Base-by-base conservation (phyloP, 495 filamentous ascomycete genomes). In the Aspergillus indologenus region DNA sequence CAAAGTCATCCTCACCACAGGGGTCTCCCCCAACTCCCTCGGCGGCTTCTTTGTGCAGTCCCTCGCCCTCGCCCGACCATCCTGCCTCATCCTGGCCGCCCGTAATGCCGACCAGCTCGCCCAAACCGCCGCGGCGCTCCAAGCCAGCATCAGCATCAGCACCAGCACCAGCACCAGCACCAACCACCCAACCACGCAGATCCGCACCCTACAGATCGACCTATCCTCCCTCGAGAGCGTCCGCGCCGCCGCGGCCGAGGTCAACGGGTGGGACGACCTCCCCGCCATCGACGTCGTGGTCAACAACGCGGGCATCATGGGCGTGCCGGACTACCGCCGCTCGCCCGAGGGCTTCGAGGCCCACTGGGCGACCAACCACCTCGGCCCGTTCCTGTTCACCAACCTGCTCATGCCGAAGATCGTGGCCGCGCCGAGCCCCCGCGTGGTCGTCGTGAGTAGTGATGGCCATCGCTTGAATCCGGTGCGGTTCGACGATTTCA, bases 261-360 rank as follows among this genome's bases (percentile, higher is more conserved):
- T 89, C 61, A 73, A 76, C 17, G 57, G 68, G 18, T 77, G 59
- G 34, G 20, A 50, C 5, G 65, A 70, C 31, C 81, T 85, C 55
- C 70, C 79, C 55, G 63, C 75, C n/a, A 80, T 90, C 47, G 84
- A 89, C 68, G 81, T 88, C 15, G 62, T 90, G 20, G 83, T 89
- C 67, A 90, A 90, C 73, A 90, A 87, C 66, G 84, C 86, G n/a
- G 87, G 81, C 7, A 76, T 89, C 59, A 89, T 89, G 86, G 77
- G 74, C 8, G 64, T 64, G 45, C 22, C 47, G 11, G 71, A 62
- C 21, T 76, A 64, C 60, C 57, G 54, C 29, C 57, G 65, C 26
- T 76, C 67, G 31, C 67, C 34, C 21, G 76, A 79, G 19, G 75
- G 75, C 0, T 61, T 81, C 43, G 84, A 88, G 64, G 59, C 65